phyloP scores from a whole-genome alignment of 106 monocot genomes.

The Acorus calamus region DNA sequence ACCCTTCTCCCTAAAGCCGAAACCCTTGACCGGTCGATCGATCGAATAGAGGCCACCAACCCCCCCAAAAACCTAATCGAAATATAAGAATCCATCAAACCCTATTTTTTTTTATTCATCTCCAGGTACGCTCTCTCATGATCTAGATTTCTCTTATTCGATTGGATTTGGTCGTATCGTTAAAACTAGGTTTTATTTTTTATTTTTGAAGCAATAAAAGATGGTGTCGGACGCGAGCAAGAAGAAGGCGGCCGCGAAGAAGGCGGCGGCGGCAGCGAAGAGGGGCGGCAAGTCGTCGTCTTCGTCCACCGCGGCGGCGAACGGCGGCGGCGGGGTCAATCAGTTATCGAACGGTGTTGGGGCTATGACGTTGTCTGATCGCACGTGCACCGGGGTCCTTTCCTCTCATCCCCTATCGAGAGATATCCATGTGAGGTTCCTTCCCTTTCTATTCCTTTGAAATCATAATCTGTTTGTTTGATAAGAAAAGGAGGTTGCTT shows the following conservation, averaged over 20 bases:
- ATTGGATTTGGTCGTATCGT: too few relatives aligned
- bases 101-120: too few relatives aligned
- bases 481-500: too few relatives aligned
- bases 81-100: too few relatives aligned
- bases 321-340: constrained; percentile 19
- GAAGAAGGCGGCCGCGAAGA: constrained; percentile 90
- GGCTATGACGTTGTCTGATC: constrained; percentile 59
- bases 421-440: constrained; percentile 64
- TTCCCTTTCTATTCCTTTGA: not conserved
- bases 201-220: constrained; percentile 11
- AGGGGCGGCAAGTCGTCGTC: constrained; percentile 61
- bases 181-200: not conserved
- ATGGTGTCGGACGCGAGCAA: constrained; percentile 97
- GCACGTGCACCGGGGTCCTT: constrained; percentile 80
- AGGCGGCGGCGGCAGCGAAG: constrained; percentile 83
- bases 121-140: too few relatives aligned
- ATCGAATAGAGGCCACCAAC: too few relatives aligned
- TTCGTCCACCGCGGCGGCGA: constrained; percentile 33
- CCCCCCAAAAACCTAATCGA: too few relatives aligned
- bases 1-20: too few relatives aligned
- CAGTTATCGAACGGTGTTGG: constrained; percentile 47
- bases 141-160: too few relatives aligned
- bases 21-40: too few relatives aligned
- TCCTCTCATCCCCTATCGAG: constrained; percentile 74
- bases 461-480: not conserved